Base-by-base conservation (phyloP, 2,329 filamentous ascomycete genomes). In the Xylariaceae sp. region DNA sequence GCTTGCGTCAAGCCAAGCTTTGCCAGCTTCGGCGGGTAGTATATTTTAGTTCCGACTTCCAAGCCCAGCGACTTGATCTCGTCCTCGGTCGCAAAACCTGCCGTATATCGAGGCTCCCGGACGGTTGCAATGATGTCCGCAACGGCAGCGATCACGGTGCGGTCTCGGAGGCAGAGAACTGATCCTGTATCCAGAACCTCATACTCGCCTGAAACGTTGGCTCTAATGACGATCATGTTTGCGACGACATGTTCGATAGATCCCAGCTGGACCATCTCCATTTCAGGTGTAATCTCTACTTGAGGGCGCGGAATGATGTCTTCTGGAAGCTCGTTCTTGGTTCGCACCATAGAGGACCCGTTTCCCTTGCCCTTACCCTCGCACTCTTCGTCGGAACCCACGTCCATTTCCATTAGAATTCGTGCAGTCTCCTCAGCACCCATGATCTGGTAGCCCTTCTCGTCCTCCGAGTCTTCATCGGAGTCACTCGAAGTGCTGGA, bases 1-100 rank as follows among this genome's bases (percentile, higher is more conserved):
- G 87, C 84, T 67, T 94, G 82, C 0, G 93, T 97, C 66, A 96
- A 94, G 50, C 96, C 90, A 62, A 88, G 95, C 0, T 80, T 85
- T 39, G 90, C 90, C 67, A 94, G 87, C 9, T 82, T 75, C 42
- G 87, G 81, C 3, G 93, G 84, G 65, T 96, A 97, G 73, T 83
- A 96, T 2, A 97, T 74, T 45, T 82, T 82, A 2, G 81, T 83
- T 28, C 87, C 90, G 39, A 82, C 74, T n/a, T 75, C 71, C n/a
- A 96, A 70, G 6, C 84, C 86, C 19, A 85, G 75, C 39, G 84
- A 80, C 36, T 78, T 74, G 41, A 95, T 81, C 50, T 91, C 89
- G 6, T 83, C 80, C 1, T 81, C 74, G 45, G 81, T 86, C 14
- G 81, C 78, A 67, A 95, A 96, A 36, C 84, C 81, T 10, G 97